phyloP scores from a whole-genome alignment of 805 yeast genomes.

The Candida xiaguanensis region DNA sequence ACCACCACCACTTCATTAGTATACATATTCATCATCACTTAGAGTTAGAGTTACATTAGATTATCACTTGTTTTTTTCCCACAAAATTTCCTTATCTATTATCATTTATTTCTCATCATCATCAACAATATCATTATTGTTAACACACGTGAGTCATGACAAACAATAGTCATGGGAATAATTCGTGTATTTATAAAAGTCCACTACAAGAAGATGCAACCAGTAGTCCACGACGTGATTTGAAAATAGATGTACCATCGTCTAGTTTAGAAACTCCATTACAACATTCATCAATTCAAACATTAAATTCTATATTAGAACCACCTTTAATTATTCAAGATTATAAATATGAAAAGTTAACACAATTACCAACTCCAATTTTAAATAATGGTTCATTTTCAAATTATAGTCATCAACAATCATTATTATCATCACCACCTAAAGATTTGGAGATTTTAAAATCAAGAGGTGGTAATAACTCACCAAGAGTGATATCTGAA shows the following conservation, averaged over 20 bases:
- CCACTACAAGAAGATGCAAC: background rate
- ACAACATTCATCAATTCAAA: conserved; percentile 2
- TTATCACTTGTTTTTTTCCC: too few species aligned
- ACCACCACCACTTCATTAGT: too few species aligned
- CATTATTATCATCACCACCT: conserved; percentile 6
- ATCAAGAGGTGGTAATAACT: conserved; percentile 2
- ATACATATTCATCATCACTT: too few species aligned
- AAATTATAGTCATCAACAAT: conserved; percentile 9
- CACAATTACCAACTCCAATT: conserved; percentile 47
- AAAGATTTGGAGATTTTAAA: background rate
- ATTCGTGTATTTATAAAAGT: background rate
- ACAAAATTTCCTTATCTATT: too few species aligned
- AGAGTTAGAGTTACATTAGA: too few species aligned
- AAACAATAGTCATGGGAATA: background rate
- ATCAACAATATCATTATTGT: too few species aligned
- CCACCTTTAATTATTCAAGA: conserved; percentile 7
- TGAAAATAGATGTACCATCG: conserved; percentile 2
- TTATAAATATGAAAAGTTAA: conserved; percentile 25
- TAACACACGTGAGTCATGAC: too few species aligned
- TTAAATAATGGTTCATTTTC: conserved; percentile 20
- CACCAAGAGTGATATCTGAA: conserved; percentile 34
- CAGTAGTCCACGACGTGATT: background rate
- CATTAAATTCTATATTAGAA: conserved; percentile 2
- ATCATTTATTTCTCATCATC: too few species aligned
- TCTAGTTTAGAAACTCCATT: conserved; percentile 1